Evolutionary conservation across 306 rosid species (phyloP), one percentile per base, ranked within the genome.

Genomic region (Glycine latifolia): DNA sequence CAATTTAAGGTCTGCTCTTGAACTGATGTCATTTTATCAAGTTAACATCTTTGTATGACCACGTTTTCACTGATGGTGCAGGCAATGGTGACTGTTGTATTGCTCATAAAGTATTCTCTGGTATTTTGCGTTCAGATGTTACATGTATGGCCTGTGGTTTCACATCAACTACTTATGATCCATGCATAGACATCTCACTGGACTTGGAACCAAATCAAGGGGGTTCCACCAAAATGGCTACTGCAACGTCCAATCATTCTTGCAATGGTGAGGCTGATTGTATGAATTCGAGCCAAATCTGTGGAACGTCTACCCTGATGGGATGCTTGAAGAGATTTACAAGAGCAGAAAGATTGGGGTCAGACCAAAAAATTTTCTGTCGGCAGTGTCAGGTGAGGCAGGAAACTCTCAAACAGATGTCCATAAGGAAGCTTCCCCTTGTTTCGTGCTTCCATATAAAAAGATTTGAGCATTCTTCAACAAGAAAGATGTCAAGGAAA

Each of bases 121-220:
- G 98, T 50, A 92, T 94, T 78, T 80, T 94, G 91, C 94, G 97
- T 50, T 91, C 98, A 26, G 97, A 94, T 90, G 98, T 91, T 65
- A 94, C 90, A 90, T 94, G 98, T 67, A 92, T 91, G 97, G 94
- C 94, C 13, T 94, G 97, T 66, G 98, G 98, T 84, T 94, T 91
- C 84, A 94, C 98, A 60, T 94, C 97, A 9, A 94, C 98, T 54
- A 94, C 98, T n/a, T 91, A 88, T 85, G 98, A 94, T 62, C 98
- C 98, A 41, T 94, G 97, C 43, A 91, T 94, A 37, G 98, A 94
- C 87, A 88, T 91, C 87, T 94, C 98, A 48, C 86, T 92, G 77
- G 97, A 94, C 83, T 85, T 94, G 83, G 98, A 94, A 80, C 97
- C 97, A 10, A 88, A 83, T 83, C 91, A 85, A 44, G 91, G 87